phyloP scores from a whole-genome alignment of 345 rosid genomes.

The Lepidium didymum region DNA sequence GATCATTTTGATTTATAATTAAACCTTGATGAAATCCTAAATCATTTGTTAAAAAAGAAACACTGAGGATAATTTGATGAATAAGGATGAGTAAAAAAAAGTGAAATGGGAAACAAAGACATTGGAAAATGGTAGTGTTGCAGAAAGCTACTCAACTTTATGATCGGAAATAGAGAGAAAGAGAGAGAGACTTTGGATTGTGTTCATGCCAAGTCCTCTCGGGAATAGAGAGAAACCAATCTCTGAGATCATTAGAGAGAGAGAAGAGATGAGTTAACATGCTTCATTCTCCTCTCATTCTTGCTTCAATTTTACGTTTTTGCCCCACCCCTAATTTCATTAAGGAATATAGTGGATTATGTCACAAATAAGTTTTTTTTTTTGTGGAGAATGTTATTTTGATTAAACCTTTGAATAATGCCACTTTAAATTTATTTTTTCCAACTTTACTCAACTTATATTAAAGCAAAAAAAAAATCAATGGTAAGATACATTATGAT shows the following conservation, averaged over 20 bases:
- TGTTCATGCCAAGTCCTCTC: constrained; percentile 4
- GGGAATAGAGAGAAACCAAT: constrained; percentile 32
- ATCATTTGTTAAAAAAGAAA: not conserved
- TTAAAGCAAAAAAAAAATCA: too few species aligned
- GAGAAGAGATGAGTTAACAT: constrained; percentile 51
- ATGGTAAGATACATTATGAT: too few species aligned
- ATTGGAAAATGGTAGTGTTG: constrained; percentile 26
- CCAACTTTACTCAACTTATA: too few species aligned
- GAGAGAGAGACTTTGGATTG: constrained; percentile 17
- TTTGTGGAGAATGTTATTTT: too few species aligned
- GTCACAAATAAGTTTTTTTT: too few species aligned
- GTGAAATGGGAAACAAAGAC: constrained; percentile 15
- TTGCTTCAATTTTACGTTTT: constrained; percentile 1
- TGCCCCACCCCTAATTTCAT: not conserved
- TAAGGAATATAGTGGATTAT: too few species aligned
- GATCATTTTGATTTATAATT: too few species aligned
- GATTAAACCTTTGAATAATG: too few species aligned
- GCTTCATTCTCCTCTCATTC: constrained; percentile 40
- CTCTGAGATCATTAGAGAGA: constrained; percentile 8
- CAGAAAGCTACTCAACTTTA: constrained; percentile 31
- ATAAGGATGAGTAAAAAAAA: not conserved
- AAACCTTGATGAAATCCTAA: too few species aligned
- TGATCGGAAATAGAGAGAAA: constrained; percentile 18
- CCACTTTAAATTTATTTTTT: too few species aligned
- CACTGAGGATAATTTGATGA: too few species aligned